Percentiles rank a stretch among this genome's conserved stretches.
Evolutionary conservation across 257 asterid species (phyloP).

Genomic region (Fraxinus quadrangulata): DNA sequence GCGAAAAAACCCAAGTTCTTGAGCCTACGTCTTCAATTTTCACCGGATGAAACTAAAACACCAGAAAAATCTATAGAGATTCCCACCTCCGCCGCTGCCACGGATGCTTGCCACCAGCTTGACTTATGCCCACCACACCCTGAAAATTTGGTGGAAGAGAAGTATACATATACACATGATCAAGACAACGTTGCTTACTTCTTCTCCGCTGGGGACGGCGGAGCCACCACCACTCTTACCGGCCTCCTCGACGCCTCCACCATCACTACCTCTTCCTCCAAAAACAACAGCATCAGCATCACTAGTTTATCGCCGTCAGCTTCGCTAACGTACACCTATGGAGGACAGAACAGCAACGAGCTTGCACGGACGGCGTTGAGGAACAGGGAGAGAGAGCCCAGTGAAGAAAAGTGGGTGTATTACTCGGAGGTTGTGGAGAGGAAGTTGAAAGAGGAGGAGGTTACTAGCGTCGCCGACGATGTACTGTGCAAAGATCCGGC

Average conservation of each 20-base stretch:
- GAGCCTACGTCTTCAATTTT: slow-evolving; percentile 64
- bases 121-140: slow-evolving; percentile 52
- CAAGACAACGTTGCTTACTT: slow-evolving; percentile 67
- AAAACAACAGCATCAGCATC: slow-evolving; percentile 22
- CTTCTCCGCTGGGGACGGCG: slow-evolving; percentile 71
- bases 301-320: slow-evolving; percentile 29
- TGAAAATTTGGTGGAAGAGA: slow-evolving; percentile 42
- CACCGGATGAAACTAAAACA: slow-evolving; percentile 38
- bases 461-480: slow-evolving; percentile 65
- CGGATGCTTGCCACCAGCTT: slow-evolving; percentile 35
- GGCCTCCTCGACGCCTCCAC: slow-evolving; percentile 60
- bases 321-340: slow-evolving; percentile 48
- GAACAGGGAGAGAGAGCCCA: slow-evolving; percentile 63
- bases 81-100: slow-evolving; percentile 15
- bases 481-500: slow-evolving; percentile 26
- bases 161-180: slow-evolving; percentile 34
- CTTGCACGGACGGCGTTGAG: slow-evolving; percentile 76
- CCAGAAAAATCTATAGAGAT: slow-evolving; percentile 6
- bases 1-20: slow-evolving; percentile 65
- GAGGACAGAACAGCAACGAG: slow-evolving; percentile 21
- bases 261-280: slow-evolving; percentile 33
- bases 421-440: slow-evolving; percentile 85
- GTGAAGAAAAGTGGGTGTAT: slow-evolving; percentile 82
- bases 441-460: slow-evolving; percentile 69
- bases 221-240: slow-evolving; percentile 57